Evolutionary conservation across 1,284 basidiomycete genomes (phyloP), one percentile per base, ranked within the genome.

Genomic region (Naganishia cerealis): DNA sequence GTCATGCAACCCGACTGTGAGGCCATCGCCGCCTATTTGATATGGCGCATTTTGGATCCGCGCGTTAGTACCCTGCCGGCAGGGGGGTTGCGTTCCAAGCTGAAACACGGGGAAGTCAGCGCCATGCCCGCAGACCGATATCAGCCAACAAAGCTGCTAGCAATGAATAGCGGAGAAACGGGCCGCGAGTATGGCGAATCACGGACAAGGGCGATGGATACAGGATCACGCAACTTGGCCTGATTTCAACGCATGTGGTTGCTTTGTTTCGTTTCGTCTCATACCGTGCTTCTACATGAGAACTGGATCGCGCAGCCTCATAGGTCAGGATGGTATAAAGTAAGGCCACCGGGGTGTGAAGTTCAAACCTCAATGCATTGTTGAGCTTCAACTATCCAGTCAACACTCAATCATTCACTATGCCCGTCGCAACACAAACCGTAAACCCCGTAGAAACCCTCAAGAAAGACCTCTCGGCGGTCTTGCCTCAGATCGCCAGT

Each of bases 401-500:
- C 55, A 56, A 56, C 29, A 6, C 24, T 38, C 10, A 56, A 8
- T 50, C 2, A 10, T 39, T n/a, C 43, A 59, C 18, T 13, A 66
- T 66, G 65, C 24, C 65, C 33, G 46, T 40, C 33, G 55, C 42
- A 4, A 52, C 56, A 15, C 29, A 66, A 40, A 56, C 40, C 26
- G 38, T 46, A 7, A 59, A 24, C 40, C 10, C 43, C 33, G 15
- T 59, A n/a, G 57, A 59, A 8, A 46, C 42, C 24, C 29, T 48
- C 13, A 43, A 48, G 18, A 29, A 46, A 9, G 57, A 42, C 24
- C 9, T 46, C 13, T n/a, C 46, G 24, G 29, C 57, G 7, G 57
- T 59, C 38, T 33, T 59, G 57, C 57, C 57, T 10, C 57, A 59
- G 29, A 33, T 59, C 42, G 57, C 61, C 24, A 43, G 38, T 46